phyloP scores from a whole-genome alignment of 1,139 yeast species.

The Taiozyma onychis region DNA sequence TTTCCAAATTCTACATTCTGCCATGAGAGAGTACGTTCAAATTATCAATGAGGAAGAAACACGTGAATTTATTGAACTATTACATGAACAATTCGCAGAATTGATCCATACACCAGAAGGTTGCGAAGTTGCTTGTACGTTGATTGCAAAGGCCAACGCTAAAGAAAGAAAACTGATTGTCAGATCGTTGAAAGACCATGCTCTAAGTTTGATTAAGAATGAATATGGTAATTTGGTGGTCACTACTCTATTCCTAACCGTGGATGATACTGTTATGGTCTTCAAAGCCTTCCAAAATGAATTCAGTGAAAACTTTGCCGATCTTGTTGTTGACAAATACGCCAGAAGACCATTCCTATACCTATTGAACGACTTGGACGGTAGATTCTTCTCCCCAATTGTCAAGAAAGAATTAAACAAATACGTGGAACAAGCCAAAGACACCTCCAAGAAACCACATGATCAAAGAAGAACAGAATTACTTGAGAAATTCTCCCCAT shows the following conservation, averaged over 20 bases:
- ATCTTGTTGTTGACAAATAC: constrained; percentile 62
- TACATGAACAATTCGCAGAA: constrained; percentile 89
- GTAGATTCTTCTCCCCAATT: constrained; percentile 75
- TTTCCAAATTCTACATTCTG: constrained; percentile 93
- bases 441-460: constrained; percentile 83
- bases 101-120: constrained; percentile 95
- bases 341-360: constrained; percentile 89
- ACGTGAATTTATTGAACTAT: constrained; percentile 75
- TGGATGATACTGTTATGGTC: constrained; percentile 88
- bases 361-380: constrained; percentile 71
- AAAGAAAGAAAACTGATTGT: constrained; percentile 85
- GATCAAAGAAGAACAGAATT: constrained; percentile 71
- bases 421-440: constrained; percentile 60
- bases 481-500: constrained; percentile 58
- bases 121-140: constrained; percentile 77
- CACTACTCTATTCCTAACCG: constrained; percentile 74
- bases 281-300: constrained; percentile 65
- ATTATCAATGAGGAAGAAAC: constrained; percentile 68
- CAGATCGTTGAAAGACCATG: constrained; percentile 69
- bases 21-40: constrained; percentile 82
- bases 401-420: constrained; percentile 53
- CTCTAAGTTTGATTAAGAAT: constrained; percentile 66
- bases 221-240: constrained; percentile 84
- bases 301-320: constrained; percentile 51
- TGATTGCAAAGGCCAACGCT: constrained; percentile 80